phyloP scores from a whole-genome alignment of 768 basidiomycete genomes.

The Trametes coccinea region DNA sequence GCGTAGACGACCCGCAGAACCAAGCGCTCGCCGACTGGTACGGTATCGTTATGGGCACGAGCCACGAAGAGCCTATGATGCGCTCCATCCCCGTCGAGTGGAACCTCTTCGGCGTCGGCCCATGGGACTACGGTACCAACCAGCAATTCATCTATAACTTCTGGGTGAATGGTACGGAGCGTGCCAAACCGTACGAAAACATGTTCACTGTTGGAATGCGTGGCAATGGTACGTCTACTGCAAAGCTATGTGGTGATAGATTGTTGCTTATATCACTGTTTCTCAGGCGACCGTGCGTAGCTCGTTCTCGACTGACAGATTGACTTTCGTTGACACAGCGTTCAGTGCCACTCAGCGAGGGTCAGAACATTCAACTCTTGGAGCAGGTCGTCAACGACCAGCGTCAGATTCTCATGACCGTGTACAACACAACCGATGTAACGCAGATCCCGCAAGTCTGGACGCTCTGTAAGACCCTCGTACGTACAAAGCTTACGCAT shows the following conservation, averaged over 20 bases:
- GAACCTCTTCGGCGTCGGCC: constrained; percentile 52
- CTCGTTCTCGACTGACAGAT: too few relatives aligned
- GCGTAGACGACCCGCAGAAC: constrained; percentile 59
- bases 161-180: constrained; percentile 60
- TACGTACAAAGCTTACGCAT: neutral
- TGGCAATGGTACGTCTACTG: constrained; percentile 37
- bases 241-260: neutral
- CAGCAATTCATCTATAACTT: constrained; percentile 55
- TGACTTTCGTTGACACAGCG: neutral
- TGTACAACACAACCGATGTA: constrained; percentile 48
- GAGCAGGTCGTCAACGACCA: constrained; percentile 62
- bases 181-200: constrained; percentile 61
- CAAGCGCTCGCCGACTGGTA: constrained; percentile 63
- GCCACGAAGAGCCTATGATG: constrained; percentile 77
- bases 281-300: constrained; percentile 43
- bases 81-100: constrained; percentile 70
- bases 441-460: constrained; percentile 64
- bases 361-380: constrained; percentile 50
- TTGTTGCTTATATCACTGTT: neutral
- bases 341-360: constrained; percentile 53
- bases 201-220: constrained; percentile 72
- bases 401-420: constrained; percentile 54
- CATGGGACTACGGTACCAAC: constrained; percentile 66
- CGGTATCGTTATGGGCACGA: constrained; percentile 73
- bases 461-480: constrained; percentile 48